phyloP scores from a whole-genome alignment of 1,139 yeast genomes.

The Lizanozyma gosingica region DNA sequence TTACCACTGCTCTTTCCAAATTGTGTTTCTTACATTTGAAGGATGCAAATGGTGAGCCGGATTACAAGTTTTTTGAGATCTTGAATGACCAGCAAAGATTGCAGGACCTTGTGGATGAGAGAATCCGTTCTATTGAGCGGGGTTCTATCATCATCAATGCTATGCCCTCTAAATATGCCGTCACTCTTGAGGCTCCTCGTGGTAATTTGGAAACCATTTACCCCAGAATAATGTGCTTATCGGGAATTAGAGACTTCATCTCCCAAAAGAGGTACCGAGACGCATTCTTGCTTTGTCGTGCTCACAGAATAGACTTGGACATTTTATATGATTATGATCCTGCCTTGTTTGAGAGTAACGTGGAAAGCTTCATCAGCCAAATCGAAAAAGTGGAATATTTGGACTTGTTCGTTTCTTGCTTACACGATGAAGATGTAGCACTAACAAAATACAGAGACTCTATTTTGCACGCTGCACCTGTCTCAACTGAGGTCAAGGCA shows the following conservation, averaged over 20 bases:
- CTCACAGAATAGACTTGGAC: conserved; percentile 88
- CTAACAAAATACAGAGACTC: conserved; percentile 80
- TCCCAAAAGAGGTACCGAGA: conserved; percentile 45
- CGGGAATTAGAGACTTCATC: conserved; percentile 71
- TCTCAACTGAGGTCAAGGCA: background rate
- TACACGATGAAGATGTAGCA: conserved; percentile 82
- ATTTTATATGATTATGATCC: conserved; percentile 85
- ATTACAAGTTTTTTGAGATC: conserved; percentile 8
- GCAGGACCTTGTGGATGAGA: conserved; percentile 48
- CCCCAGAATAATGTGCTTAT: conserved; percentile 86
- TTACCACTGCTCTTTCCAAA: conserved; percentile 83
- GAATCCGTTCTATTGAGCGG: conserved; percentile 81
- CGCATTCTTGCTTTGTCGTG: conserved; percentile 79
- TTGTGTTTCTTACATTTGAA: conserved; percentile 75
- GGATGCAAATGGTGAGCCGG: conserved; percentile 18
- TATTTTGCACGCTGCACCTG: conserved; percentile 5
- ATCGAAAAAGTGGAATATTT: conserved; percentile 66
- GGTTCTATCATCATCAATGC: conserved; percentile 77
- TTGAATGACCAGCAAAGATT: background rate
- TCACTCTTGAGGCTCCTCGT: conserved; percentile 87
- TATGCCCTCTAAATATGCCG: conserved; percentile 77
- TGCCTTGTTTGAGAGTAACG: conserved; percentile 48
- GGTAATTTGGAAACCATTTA: conserved; percentile 92
- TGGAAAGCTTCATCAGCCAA: conserved; percentile 65
- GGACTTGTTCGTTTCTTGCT: conserved; percentile 79